Conservation (phyloP, 345 rosid species). For the Euphorbia peplus region DNA sequence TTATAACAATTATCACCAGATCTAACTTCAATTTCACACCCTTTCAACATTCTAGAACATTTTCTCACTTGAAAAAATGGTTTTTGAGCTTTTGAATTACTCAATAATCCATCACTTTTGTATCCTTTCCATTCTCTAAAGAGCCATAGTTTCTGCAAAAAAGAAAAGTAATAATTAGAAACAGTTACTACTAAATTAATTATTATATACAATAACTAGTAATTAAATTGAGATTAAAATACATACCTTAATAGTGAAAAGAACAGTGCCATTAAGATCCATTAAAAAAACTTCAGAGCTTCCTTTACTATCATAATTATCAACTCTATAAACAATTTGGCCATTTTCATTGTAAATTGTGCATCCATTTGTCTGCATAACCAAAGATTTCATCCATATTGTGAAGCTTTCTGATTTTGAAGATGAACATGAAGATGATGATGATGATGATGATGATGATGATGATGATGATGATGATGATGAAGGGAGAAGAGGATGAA, state of each 20-base stretch:
- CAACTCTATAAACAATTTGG: constrained; percentile 49
- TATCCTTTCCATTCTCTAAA: constrained; percentile 25
- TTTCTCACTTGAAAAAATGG: constrained; percentile 16
- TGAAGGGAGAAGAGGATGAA: constrained; percentile 39
- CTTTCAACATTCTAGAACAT: background rate
- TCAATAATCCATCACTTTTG: constrained; percentile 17
- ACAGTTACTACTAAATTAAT: too few relatives aligned
- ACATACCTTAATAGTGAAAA: constrained; percentile 51
- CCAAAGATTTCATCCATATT: constrained; percentile 69
- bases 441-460: constrained; percentile 23
- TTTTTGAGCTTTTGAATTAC: background rate
- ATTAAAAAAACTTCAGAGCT: constrained; percentile 42
- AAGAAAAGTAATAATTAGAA: background rate
- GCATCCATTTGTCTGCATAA: constrained; percentile 59
- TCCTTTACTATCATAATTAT: constrained; percentile 49
- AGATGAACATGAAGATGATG: constrained; percentile 13
- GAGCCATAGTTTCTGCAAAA: constrained; percentile 18
- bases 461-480: background rate
- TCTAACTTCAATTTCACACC: constrained; percentile 9
- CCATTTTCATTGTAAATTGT: constrained; percentile 55
- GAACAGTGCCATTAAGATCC: constrained; percentile 56
- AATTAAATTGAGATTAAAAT: background rate
- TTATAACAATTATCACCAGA: constrained; percentile 13
- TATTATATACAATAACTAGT: too few relatives aligned
- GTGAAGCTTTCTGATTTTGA: constrained; percentile 49